Percentiles rank a stretch among this genome's conserved stretches.
Conservation (phyloP, 768 basidiomycete species). For the Kwoniella europaea region DNA sequence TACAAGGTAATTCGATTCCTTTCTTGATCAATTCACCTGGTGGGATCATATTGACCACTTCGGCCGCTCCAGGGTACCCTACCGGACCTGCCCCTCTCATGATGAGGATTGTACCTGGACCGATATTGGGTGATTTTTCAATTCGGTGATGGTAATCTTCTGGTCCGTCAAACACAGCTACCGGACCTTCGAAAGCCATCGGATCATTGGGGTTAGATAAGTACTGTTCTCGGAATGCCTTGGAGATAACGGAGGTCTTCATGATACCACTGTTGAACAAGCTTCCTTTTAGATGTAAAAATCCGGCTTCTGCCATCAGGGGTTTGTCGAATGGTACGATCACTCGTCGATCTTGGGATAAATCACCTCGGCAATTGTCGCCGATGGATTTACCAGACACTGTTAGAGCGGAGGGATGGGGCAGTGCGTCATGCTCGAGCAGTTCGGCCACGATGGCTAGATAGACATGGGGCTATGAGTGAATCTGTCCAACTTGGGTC, state of each 20-base stretch:
- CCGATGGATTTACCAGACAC: constrained; percentile 50
- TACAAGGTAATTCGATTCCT: constrained; percentile 56
- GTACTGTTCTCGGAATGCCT: constrained; percentile 52
- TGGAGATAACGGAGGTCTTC: constrained; percentile 56
- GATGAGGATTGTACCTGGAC: constrained; percentile 51
- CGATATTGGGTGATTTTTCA: constrained; percentile 39
- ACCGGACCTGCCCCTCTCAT: constrained; percentile 56
- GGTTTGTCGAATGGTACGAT: constrained; percentile 51
- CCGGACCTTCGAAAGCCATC: constrained; percentile 57
- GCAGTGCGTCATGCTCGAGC: constrained; percentile 38
- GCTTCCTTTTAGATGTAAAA: constrained; percentile 52
- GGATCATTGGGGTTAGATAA: constrained; percentile 54
- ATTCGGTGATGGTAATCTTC: constrained; percentile 56
- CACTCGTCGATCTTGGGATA: constrained; percentile 50
- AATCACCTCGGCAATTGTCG: constrained; percentile 51
- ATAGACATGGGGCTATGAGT: background rate
- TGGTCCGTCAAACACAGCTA: constrained; percentile 56
- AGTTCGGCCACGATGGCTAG: constrained; percentile 50
- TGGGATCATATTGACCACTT: constrained; percentile 58
- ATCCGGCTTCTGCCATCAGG: constrained; percentile 50
- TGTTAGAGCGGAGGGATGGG: constrained; percentile 47
- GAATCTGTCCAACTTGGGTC: too few relatives aligned
- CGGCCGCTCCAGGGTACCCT: constrained; percentile 52
- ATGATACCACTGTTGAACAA: constrained; percentile 57
- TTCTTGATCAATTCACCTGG: constrained; percentile 52